Base-by-base conservation (phyloP, 306 rosid species). In the Alnus rubra region DNA sequence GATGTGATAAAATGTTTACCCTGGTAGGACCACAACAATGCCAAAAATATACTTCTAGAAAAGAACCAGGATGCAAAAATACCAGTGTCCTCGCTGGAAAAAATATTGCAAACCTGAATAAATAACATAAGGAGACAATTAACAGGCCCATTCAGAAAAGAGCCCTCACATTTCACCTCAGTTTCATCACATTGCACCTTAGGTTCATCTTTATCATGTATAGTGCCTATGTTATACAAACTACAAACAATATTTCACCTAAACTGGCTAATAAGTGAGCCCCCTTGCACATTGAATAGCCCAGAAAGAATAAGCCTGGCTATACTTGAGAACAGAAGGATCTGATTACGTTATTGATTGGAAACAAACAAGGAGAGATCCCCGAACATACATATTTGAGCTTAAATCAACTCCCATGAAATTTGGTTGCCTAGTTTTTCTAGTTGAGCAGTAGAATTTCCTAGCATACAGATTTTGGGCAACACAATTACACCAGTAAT, bases 31-130 rank as follows among this genome's bases (percentile, higher is more conserved):
- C 85, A 49, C 92, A 90, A 79, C 97, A 89, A 53, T 97, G 97
- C 97, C 98, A 94, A 59, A 94, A 94, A 79, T 89, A 85, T 18
- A 83, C 90, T 76, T 92, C 93, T 0, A 94, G 89, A 9, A 82
- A 67, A 62, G 97, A 86, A 39, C 93, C 97, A 42, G 94, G 87
- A 42, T 28, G 37, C 63, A 92, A 82, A 68, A 83, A 86, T 69
- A 92, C 56, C 1, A 97, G 98, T 11, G 79, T 78, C 83, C 94
- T 88, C 7, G 88, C 71, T 7, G 98, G 97, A 75, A 94, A 94
- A 85, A 87, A 92, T 76, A 94, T 94, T 63, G 98, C 89, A 81
- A 92, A 92, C 97, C 98, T 94, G 86, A 9, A 45, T 9, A 9
- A 69, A 49, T 1, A 71, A 11, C 33, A 28, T 0, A 62, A 18